Evolutionary conservation across 805 yeast genomes (phyloP).

Genomic region (Kuraishia hungarica): DNA sequence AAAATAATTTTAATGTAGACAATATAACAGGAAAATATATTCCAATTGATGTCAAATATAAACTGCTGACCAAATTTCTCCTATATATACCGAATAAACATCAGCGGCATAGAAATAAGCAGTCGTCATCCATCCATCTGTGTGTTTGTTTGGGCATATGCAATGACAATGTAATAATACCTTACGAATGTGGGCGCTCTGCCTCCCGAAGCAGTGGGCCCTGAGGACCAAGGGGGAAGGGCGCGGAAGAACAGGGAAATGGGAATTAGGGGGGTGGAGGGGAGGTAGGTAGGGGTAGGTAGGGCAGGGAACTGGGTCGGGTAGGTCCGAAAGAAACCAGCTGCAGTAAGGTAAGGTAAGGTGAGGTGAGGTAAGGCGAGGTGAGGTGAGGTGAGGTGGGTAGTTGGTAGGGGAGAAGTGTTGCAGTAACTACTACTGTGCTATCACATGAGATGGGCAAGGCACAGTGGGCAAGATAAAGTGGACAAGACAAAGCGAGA

Average conservation of each 20-base stretch:
- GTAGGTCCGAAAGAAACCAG: too few relatives aligned
- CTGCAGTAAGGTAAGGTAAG: too few relatives aligned
- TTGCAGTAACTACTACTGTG: too few relatives aligned
- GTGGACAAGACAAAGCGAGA: too few relatives aligned
- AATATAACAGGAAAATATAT: not conserved
- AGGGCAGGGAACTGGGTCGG: too few relatives aligned
- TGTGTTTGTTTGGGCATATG: not conserved
- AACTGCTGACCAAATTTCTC: not conserved
- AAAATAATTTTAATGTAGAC: not conserved
- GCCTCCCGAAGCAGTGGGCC: not conserved
- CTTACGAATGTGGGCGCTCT: not conserved
- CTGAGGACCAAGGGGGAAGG: not conserved
- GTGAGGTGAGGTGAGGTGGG: too few relatives aligned
- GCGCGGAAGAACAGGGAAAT: not conserved
- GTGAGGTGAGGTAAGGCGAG: too few relatives aligned
- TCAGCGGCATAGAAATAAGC: not conserved
- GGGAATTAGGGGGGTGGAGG: not conserved
- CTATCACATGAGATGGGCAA: too few relatives aligned
- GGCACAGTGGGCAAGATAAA: too few relatives aligned
- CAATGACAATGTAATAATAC: not conserved
- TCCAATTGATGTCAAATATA: not conserved
- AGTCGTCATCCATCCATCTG: not conserved
- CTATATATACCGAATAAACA: not conserved
- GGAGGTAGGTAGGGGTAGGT: not conserved
- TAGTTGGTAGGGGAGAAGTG: too few relatives aligned